These are phyloP conservation scores for Gossypium armourianum DNA, from an alignment of 441 rosid genomes.

Conservation along the genomic window DNA sequence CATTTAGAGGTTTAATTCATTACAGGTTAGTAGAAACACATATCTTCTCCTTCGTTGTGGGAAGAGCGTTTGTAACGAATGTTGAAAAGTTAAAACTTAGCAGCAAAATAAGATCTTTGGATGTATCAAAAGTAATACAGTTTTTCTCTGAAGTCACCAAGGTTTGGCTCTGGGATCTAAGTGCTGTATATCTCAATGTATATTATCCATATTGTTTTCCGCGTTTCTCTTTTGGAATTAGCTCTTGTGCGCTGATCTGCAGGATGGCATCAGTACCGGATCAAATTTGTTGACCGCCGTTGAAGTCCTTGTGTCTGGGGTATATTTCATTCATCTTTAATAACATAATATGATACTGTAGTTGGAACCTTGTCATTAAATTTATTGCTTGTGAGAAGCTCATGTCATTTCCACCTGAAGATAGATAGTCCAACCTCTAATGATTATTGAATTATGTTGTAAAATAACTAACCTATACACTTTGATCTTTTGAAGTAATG, in stretches of 20 bases:
- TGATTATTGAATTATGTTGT: not conserved
- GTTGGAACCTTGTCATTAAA: not conserved
- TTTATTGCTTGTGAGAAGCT: slow-evolving; percentile 7
- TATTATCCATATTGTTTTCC: slow-evolving; percentile 12
- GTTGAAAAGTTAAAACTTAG: slow-evolving; percentile 88
- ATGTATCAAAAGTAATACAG: slow-evolving; percentile 49
- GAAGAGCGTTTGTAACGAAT: slow-evolving; percentile 98
- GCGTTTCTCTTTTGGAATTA: slow-evolving; percentile 16
- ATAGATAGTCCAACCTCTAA: not conserved
- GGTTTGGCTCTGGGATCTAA: slow-evolving; percentile 40
- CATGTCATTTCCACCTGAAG: not conserved
- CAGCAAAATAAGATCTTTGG: slow-evolving; percentile 79
- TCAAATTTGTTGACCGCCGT: slow-evolving; percentile 82
- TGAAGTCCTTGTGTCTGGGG: slow-evolving; percentile 95
- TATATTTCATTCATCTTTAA: slow-evolving; percentile 28
- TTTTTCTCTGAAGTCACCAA: slow-evolving; percentile 71
- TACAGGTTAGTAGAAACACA: slow-evolving; percentile 99
- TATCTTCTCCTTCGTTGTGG: slow-evolving; percentile 94
- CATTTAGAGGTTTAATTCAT: slow-evolving; percentile 25
- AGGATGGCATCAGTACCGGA: slow-evolving; percentile 83
- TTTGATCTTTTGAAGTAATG: not conserved
- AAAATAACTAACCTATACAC: not conserved
- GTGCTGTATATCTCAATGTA: slow-evolving; percentile 7
- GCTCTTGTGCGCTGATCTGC: slow-evolving; percentile 29
- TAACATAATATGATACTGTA: slow-evolving; percentile 4